Conservation (phyloP, 2,329 filamentous ascomycete genomes). For the Xylariaceae sp. region DNA sequence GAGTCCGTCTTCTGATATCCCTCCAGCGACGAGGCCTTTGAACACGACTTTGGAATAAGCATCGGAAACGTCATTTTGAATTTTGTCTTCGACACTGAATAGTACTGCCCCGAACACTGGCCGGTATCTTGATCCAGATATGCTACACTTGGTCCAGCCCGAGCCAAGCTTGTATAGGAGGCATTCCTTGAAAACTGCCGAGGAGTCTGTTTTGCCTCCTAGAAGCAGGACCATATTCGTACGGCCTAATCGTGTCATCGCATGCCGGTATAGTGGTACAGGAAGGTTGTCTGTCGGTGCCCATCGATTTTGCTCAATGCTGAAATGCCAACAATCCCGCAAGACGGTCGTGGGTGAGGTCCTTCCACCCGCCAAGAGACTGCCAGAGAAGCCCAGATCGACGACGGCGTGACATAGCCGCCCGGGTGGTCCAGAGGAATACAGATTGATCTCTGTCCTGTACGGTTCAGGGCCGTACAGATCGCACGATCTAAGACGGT, state of each 20-base stretch:
- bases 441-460: conserved; percentile 24
- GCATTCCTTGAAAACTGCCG: conserved; percentile 46
- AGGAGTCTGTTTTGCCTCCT: conserved; percentile 56
- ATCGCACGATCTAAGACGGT: conserved; percentile 48
- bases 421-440: conserved; percentile 34
- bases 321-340: conserved; percentile 72
- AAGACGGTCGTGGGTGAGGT: conserved; percentile 68
- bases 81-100: conserved; percentile 27
- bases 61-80: conserved; percentile 12
- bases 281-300: conserved; percentile 62
- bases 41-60: conserved; percentile 29
- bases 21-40: conserved; percentile 66
- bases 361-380: conserved; percentile 71
- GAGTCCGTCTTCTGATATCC: conserved; percentile 61
- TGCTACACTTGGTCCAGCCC: conserved; percentile 45
- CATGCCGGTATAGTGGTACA: conserved; percentile 71
- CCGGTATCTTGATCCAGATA: conserved; percentile 31
- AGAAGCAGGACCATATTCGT: conserved; percentile 54
- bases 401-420: conserved; percentile 77
- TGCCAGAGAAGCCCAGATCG: conserved; percentile 52
- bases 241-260: conserved; percentile 48
- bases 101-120: conserved; percentile 44
- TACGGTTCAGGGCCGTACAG: conserved; percentile 37
- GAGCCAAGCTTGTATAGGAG: conserved; percentile 47
- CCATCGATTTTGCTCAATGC: conserved; percentile 55